These are phyloP conservation scores for Myrica gale DNA, from an alignment of 306 rosid species.

Conservation along the genomic window DNA sequence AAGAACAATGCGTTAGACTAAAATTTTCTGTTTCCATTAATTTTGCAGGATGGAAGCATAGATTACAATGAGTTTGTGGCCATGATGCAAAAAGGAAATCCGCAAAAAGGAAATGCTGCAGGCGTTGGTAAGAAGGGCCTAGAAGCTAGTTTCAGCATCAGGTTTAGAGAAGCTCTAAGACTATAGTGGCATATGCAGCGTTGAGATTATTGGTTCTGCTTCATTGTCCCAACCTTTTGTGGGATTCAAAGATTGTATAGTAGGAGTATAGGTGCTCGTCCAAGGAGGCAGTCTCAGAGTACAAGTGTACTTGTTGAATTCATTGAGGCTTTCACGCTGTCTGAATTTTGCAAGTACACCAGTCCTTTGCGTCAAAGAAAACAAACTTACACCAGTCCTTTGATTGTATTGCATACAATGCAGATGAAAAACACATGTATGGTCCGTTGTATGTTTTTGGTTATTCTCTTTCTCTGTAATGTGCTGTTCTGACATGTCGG, in stretches of 20 bases:
- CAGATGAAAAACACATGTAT: not conserved
- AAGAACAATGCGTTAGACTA: not conserved
- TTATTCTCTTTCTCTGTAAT: not conserved
- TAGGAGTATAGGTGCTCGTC: slow-evolving; percentile 20
- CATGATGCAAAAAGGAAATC: slow-evolving; percentile 93
- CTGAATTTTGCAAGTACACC: slow-evolving; percentile 6
- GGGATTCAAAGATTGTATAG: slow-evolving; percentile 30
- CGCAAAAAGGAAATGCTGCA: slow-evolving; percentile 72
- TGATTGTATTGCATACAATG: slow-evolving; percentile 19
- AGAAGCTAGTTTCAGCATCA: slow-evolving; percentile 69
- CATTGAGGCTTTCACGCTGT: slow-evolving; percentile 8
- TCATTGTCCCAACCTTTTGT: slow-evolving; percentile 14
- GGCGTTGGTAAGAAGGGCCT: slow-evolving; percentile 61
- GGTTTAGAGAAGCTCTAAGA: slow-evolving; percentile 66
- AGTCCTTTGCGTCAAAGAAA: not conserved
- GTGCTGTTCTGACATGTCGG: not conserved
- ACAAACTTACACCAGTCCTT: not conserved
- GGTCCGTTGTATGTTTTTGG: not conserved
- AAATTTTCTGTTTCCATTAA: not conserved
- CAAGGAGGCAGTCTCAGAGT: slow-evolving; percentile 3
- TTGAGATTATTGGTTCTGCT: slow-evolving; percentile 7
- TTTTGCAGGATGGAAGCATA: slow-evolving; percentile 82
- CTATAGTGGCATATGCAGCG: slow-evolving; percentile 25
- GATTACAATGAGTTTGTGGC: slow-evolving; percentile 96
- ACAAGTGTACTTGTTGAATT: not conserved